Conservation (phyloP, 139 green algal genomes). For the Zygnema circumcarinatum region DNA sequence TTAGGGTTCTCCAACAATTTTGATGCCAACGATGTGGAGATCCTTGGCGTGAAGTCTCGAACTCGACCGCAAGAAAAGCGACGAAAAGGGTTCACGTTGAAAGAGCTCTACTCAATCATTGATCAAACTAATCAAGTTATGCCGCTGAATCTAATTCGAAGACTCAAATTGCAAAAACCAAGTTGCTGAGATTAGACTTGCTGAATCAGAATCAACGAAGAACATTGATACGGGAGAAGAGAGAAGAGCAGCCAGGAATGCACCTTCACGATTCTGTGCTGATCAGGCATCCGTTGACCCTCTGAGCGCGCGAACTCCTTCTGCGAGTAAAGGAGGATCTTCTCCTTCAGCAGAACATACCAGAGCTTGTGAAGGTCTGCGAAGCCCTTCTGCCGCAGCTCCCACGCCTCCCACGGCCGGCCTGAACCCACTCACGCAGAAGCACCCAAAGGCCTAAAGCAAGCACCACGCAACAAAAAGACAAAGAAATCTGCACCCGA, state of each 20-base stretch:
- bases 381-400: conserved; percentile 78
- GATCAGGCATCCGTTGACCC: conserved; percentile 22
- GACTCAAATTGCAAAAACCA: neutral
- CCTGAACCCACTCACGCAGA: too few species aligned
- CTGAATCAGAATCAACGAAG: neutral
- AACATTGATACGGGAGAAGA: neutral
- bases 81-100: too few species aligned
- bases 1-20: too few species aligned
- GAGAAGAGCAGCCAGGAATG: neutral
- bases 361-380: conserved; percentile 83
- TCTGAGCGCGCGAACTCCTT: conserved; percentile 44
- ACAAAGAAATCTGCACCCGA: too few species aligned
- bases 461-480: too few species aligned
- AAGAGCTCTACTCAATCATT: conserved; percentile 16
- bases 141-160: neutral
- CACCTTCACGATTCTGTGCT: conserved; percentile 42
- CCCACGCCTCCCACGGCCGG: conserved; percentile 70
- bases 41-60: too few species aligned
- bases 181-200: too few species aligned
- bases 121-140: neutral
- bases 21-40: too few species aligned
- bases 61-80: too few species aligned
- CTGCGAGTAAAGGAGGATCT: conserved; percentile 74
- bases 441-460: too few species aligned
- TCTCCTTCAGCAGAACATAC: conserved; percentile 81